phyloP scores from a whole-genome alignment of 2,329 filamentous ascomycete genomes.

The Berkeleyomyces basicola region DNA sequence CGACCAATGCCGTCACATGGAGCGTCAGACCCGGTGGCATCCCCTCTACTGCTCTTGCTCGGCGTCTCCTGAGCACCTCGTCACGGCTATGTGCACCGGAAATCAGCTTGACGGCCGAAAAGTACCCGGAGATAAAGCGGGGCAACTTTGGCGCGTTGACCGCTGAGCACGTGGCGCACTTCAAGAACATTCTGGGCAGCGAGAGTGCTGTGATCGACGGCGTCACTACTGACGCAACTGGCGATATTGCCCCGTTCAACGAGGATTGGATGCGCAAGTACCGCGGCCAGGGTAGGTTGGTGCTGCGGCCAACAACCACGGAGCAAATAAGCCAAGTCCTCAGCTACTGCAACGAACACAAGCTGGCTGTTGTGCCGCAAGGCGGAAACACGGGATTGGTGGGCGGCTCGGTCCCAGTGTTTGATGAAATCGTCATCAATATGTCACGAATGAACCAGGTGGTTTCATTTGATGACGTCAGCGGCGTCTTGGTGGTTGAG shows the following conservation, averaged over 20 bases:
- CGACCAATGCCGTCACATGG: neutral
- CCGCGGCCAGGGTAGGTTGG: conserved; percentile 71
- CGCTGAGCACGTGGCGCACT: conserved; percentile 63
- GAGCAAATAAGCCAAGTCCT: conserved; percentile 82
- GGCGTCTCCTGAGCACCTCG: neutral
- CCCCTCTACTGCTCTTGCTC: neutral
- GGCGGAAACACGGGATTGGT: conserved; percentile 95
- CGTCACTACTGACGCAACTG: conserved; percentile 43
- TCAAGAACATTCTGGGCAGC: conserved; percentile 63
- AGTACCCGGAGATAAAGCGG: conserved; percentile 68
- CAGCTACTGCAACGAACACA: conserved; percentile 86
- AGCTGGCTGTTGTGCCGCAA: conserved; percentile 86
- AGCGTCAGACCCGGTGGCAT: neutral
- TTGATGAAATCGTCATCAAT: conserved; percentile 94
- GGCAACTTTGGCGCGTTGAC: conserved; percentile 64
- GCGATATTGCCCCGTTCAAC: conserved; percentile 85
- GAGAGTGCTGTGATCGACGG: conserved; percentile 74
- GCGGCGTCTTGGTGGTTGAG: conserved; percentile 76
- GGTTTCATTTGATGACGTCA: conserved; percentile 81
- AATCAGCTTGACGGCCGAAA: conserved; percentile 64
- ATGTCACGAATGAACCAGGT: conserved; percentile 82
- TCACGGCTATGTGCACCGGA: conserved; percentile 11
- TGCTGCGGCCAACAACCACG: conserved; percentile 69
- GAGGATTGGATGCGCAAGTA: conserved; percentile 99
- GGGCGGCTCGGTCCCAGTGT: conserved; percentile 88